Evolutionary conservation across 2,329 filamentous ascomycete genomes (phyloP).

Genomic region (Trichoderma cornu-damae): DNA sequence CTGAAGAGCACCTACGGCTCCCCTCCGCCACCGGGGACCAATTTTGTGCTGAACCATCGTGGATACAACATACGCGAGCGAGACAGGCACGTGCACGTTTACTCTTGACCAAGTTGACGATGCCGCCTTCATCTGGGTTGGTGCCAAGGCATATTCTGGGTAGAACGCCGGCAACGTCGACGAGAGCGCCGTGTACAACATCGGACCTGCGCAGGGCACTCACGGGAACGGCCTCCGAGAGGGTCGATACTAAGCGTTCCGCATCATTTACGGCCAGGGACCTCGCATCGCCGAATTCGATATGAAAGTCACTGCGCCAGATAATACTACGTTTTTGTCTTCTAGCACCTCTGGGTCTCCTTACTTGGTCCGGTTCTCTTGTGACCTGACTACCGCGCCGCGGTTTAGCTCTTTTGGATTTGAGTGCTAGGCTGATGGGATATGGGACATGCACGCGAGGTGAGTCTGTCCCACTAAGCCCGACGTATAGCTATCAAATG

Average conservation of each 20-base stretch:
- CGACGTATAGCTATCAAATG: background rate
- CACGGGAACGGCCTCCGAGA: slow-evolving; percentile 21
- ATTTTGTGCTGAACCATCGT: slow-evolving; percentile 26
- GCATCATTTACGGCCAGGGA: slow-evolving; percentile 19
- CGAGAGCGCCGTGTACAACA: slow-evolving; percentile 21
- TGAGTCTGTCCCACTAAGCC: background rate
- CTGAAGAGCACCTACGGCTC: slow-evolving; percentile 4
- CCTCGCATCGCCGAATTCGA: slow-evolving; percentile 18
- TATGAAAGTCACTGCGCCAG: slow-evolving; percentile 15
- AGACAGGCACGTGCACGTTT: slow-evolving; percentile 24
- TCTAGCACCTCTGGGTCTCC: background rate
- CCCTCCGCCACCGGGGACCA: background rate
- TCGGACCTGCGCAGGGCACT: slow-evolving; percentile 20
- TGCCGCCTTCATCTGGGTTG: slow-evolving; percentile 21
- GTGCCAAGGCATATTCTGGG: slow-evolving; percentile 22
- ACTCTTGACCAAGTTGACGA: slow-evolving; percentile 22
- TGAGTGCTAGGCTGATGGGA: background rate
- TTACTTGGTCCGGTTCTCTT: slow-evolving; percentile 15
- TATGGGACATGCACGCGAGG: background rate
- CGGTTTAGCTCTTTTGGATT: slow-evolving; percentile 1
- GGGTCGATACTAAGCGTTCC: slow-evolving; percentile 19
- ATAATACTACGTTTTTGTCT: slow-evolving; percentile 17
- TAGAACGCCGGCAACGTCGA: slow-evolving; percentile 25
- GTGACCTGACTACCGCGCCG: slow-evolving; percentile 8
- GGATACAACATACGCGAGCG: slow-evolving; percentile 26